Base-by-base conservation (phyloP, 805 yeast genomes). In the Saccharomycopsis schoenii region DNA sequence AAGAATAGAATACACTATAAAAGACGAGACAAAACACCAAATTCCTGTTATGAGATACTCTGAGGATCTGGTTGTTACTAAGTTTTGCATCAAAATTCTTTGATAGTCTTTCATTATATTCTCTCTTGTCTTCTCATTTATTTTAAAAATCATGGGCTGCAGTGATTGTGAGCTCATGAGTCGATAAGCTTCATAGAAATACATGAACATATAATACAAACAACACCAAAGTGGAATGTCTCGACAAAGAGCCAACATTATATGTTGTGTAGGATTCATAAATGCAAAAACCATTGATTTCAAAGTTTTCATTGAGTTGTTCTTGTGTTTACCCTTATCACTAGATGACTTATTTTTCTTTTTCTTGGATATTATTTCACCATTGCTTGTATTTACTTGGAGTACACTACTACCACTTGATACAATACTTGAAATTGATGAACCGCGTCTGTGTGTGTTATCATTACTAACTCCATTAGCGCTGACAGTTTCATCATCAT, bases 11-110 rank as follows among this genome's bases (percentile, higher is more conserved):
- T 85, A 90, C 9, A 96, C 84, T 63, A 93, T 76, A 68, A 89
- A 90, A 1, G 90, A 90, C 0, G 96, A 83, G 10, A 93, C 98
- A 4, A 88, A 68, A 70, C 97, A 89, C 98, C 98, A 93, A n/a
- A 93, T 71, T 0, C 92, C 92, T 3, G 96, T 87, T 62, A 91
- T 74, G 62, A 90, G 77, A 67, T 86, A 86, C 69, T 91, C 97
- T 0, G 92, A 83, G 0, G 89, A 80, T 47, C 91, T 75, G 0
- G 89, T 91, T 0, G 80, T 71, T 0, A 87, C 82, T 24, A 83
- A 41, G 62, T 62, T 58, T 66, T 68, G 67, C 69, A 66, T 43
- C 65, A 66, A 37, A 59, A 56, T 25, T 64, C 65, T 51, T 67
- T 61, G 3, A 65, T 65, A 40, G 21, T 52, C 39, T 15, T 47